A percentile compares a stretch with the other conserved stretches of the same genome.
These are phyloP conservation scores for Trichoderma brevicompactum DNA, from an alignment of 2,329 filamentous ascomycete genomes.

Conservation along the genomic window DNA sequence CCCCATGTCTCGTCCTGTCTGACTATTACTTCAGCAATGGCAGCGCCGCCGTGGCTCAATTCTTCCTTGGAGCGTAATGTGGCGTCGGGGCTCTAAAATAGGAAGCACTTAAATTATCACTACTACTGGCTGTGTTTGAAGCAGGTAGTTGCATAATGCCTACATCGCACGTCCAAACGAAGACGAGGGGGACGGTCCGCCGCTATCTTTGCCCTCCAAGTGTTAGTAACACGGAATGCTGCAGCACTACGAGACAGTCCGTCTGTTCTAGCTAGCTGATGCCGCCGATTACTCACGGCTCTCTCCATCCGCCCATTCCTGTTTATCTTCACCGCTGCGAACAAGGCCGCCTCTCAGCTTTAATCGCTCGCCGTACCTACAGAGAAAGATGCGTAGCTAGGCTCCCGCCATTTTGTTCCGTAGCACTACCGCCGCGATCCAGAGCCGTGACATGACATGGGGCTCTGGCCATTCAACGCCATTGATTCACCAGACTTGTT, in stretches of 20 bases:
- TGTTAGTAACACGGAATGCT: constrained; percentile 21
- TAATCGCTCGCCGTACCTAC: neutral
- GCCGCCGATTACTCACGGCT: neutral
- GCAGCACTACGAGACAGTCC: constrained; percentile 21
- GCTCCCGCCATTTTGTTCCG: constrained; percentile 6
- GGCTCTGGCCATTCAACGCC: constrained; percentile 1
- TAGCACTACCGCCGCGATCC: neutral
- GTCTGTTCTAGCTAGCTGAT: constrained; percentile 14
- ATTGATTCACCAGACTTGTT: constrained; percentile 2
- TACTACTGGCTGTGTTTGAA: neutral
- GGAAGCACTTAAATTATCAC: neutral
- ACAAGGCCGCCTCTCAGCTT: neutral
- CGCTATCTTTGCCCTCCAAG: constrained; percentile 18
- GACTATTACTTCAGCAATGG: neutral
- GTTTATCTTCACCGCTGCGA: constrained; percentile 17
- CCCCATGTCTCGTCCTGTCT: neutral
- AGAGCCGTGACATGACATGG: constrained; percentile 16
- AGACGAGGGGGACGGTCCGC: constrained; percentile 9
- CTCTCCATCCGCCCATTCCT: neutral
- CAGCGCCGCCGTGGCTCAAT: neutral
- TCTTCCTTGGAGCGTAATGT: neutral
- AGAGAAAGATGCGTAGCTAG: constrained; percentile 2
- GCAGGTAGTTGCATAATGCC: neutral
- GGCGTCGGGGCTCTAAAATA: constrained; percentile 14
- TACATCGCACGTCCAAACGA: no score